These are phyloP conservation scores for Stephania japonica DNA, from an alignment of 164 flowering plant genomes.

Conservation along the genomic window DNA sequence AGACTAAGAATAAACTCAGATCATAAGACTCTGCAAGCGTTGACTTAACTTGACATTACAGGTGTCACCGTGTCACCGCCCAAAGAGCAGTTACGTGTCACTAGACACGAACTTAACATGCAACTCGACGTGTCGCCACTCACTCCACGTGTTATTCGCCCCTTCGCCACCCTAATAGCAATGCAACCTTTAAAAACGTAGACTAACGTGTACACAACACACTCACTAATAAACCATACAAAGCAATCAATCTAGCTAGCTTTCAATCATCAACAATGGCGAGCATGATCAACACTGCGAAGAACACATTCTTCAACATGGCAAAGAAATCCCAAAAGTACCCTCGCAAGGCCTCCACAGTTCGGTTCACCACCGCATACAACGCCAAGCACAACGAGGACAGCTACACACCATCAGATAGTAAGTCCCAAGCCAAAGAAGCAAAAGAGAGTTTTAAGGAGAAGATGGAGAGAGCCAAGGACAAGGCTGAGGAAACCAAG, in stretches of 20 bases:
- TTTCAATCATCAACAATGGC: slow-evolving; percentile 21
- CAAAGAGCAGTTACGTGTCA: no score
- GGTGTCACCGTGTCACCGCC: no score
- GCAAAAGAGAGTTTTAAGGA: not conserved
- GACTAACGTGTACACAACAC: not conserved
- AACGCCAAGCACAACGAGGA: slow-evolving; percentile 23
- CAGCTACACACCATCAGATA: not conserved
- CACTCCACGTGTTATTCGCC: not conserved
- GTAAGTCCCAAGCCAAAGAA: slow-evolving; percentile 7
- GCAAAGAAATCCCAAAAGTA: slow-evolving; percentile 20
- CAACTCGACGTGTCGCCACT: not conserved
- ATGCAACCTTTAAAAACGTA: not conserved
- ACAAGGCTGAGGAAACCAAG: slow-evolving; percentile 13
- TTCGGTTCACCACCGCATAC: slow-evolving; percentile 37
- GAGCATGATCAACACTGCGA: slow-evolving; percentile 24
- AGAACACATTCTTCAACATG: slow-evolving; percentile 25
- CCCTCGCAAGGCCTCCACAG: slow-evolving; percentile 37
- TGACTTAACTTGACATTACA: no score
- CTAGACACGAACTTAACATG: not conserved
- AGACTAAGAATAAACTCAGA: no score
- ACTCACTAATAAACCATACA: not conserved
- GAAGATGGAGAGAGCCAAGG: not conserved
- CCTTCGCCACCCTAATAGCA: not conserved
- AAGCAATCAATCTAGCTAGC: not conserved
- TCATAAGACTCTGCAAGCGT: no score